Evolutionary conservation across 2,329 filamentous ascomycete genomes (phyloP).

Genomic region (Hymenoscyphus infarciens): DNA sequence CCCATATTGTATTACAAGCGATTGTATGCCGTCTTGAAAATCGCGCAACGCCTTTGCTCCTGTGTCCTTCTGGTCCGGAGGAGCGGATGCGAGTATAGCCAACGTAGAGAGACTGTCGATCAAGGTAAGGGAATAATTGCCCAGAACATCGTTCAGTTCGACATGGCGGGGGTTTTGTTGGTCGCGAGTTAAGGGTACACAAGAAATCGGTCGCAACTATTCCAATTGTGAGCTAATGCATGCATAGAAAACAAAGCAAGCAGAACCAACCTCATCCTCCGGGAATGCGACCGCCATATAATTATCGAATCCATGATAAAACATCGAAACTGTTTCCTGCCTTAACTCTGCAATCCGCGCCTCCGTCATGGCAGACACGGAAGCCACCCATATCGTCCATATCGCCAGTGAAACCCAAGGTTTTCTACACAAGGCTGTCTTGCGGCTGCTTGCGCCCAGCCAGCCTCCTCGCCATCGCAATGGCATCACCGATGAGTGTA

Average conservation of each 20-base stretch:
- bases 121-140: conserved; percentile 93
- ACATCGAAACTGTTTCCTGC: conserved; percentile 69
- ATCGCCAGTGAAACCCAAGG: conserved; percentile 28
- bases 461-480: conserved; percentile 33
- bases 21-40: conserved; percentile 77
- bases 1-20: conserved; percentile 79
- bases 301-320: conserved; percentile 94
- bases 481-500: conserved; percentile 36
- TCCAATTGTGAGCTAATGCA: conserved; percentile 16
- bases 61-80: conserved; percentile 49
- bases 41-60: conserved; percentile 61
- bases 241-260: not conserved
- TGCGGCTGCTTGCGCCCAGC: conserved; percentile 24
- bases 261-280: conserved; percentile 72
- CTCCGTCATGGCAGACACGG: conserved; percentile 47
- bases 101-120: conserved; percentile 94
- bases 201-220: conserved; percentile 80
- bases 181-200: conserved; percentile 80
- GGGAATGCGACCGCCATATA: conserved; percentile 94
- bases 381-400: conserved; percentile 27
- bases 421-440: conserved; percentile 18
- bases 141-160: conserved; percentile 90
- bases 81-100: conserved; percentile 81
- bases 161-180: conserved; percentile 73
- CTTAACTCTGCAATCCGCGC: conserved; percentile 53